A percentile compares a stretch with the other conserved stretches of the same genome.
phyloP scores from a whole-genome alignment of 2,329 filamentous ascomycete genomes.

The Cordyceps farinosa region DNA sequence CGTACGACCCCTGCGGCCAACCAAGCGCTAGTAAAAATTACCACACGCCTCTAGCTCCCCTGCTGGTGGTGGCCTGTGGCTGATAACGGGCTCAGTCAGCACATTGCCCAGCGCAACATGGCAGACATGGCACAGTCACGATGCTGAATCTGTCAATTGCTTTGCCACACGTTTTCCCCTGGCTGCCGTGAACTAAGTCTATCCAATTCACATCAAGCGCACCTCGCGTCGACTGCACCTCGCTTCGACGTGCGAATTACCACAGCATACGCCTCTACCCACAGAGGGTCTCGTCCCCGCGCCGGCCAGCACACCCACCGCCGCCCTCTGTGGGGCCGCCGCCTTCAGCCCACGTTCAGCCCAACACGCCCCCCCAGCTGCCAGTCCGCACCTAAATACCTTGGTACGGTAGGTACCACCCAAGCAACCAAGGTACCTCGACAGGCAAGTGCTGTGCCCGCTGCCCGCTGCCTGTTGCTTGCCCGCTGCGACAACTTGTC shows the following conservation, averaged over 20 bases:
- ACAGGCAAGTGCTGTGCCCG: not conserved
- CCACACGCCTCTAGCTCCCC: constrained; percentile 7
- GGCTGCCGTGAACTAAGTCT: too few relatives aligned
- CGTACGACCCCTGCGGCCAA: too few relatives aligned
- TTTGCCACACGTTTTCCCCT: not conserved
- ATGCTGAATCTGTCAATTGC: not conserved
- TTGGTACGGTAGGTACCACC: too few relatives aligned
- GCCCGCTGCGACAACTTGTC: too few relatives aligned
- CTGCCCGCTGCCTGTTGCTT: too few relatives aligned
- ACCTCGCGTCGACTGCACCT: too few relatives aligned
- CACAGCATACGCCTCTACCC: not conserved
- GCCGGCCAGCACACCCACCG: not conserved
- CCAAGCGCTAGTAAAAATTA: too few relatives aligned
- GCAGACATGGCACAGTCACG: not conserved
- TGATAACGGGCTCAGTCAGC: not conserved
- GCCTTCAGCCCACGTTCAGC: not conserved
- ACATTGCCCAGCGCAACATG: not conserved
- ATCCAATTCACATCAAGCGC: too few relatives aligned
- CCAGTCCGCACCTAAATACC: too few relatives aligned
- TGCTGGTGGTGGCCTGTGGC: not conserved
- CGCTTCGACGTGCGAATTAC: too few relatives aligned
- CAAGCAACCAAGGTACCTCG: too few relatives aligned
- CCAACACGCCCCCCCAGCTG: constrained; percentile 14
- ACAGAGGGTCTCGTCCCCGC: constrained; percentile 3
- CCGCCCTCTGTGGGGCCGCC: constrained; percentile 6